These are phyloP conservation scores for Hanseniaspora valbyensis DNA, from an alignment of 805 yeast genomes.

Conservation along the genomic window DNA sequence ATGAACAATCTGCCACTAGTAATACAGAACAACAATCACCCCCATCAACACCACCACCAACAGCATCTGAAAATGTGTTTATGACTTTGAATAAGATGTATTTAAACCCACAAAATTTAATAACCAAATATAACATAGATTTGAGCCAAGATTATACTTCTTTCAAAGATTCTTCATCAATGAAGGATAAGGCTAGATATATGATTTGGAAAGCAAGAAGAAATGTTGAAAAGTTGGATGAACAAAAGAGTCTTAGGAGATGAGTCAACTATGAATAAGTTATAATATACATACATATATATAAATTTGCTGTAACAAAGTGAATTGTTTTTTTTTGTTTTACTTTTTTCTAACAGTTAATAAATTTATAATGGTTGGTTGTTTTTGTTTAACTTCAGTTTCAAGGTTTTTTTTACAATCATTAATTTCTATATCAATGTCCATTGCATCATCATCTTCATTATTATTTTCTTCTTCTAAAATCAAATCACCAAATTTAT, in stretches of 20 bases:
- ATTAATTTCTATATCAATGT: background rate
- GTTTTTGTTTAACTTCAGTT: background rate
- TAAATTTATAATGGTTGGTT: conserved; percentile 16
- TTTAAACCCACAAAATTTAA: conserved; percentile 26
- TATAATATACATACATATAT: background rate
- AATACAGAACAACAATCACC: background rate
- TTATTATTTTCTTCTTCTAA: background rate
- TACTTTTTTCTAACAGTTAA: conserved; percentile 19
- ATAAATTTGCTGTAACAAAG: background rate
- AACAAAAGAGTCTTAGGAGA: conserved; percentile 5
- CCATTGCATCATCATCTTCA: background rate
- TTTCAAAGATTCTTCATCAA: conserved; percentile 19
- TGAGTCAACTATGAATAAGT: background rate
- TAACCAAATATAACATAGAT: conserved; percentile 24
- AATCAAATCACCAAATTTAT: conserved; percentile 11
- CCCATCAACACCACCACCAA: too few relatives aligned
- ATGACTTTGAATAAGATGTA: conserved; percentile 28
- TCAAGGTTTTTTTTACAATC: background rate
- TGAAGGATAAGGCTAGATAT: conserved; percentile 25
- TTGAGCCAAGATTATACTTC: conserved; percentile 20
- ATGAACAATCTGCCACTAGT: too few relatives aligned
- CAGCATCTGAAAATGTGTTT: background rate
- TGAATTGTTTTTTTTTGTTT: background rate
- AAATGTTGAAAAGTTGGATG: conserved; percentile 34
- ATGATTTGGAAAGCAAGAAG: conserved; percentile 54